Conservation (phyloP, 192 early-diverging fungal genomes). For the Coemansia umbellata region DNA sequence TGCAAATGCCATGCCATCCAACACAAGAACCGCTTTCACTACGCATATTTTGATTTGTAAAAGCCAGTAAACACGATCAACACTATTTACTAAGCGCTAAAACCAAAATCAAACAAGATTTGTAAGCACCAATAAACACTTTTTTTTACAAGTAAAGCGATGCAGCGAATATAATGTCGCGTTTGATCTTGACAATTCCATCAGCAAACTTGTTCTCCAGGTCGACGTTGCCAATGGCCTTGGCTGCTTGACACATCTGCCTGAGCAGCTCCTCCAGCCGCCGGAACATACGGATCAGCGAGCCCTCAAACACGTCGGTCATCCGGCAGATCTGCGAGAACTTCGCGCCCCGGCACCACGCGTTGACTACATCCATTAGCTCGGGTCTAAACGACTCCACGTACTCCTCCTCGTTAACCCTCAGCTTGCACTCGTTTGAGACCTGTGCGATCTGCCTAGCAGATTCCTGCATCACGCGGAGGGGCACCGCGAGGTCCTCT, state of each 20-base stretch:
- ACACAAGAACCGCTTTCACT: too few species aligned
- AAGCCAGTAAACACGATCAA: too few species aligned
- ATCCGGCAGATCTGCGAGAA: constrained; percentile 93
- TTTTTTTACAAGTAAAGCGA: constrained; percentile 79
- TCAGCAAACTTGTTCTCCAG: constrained; percentile 93
- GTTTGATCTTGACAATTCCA: constrained; percentile 87
- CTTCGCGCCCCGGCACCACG: constrained; percentile 87
- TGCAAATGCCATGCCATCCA: too few species aligned
- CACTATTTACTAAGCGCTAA: too few species aligned
- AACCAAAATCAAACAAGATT: too few species aligned
- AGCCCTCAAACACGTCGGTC: constrained; percentile 94
- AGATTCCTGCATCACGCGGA: constrained; percentile 77
- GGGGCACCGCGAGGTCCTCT: constrained; percentile 75
- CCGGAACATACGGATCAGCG: constrained; percentile 83
- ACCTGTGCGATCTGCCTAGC: constrained; percentile 82
- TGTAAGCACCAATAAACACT: neutral
- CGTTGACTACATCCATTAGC: constrained; percentile 92
- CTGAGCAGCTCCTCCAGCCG: constrained; percentile 86
- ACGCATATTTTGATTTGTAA: too few species aligned
- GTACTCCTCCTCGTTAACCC: constrained; percentile 85
- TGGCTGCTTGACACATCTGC: constrained; percentile 87
- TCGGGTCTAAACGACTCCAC: constrained; percentile 78
- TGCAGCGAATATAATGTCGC: constrained; percentile 96
- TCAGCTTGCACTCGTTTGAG: constrained; percentile 83
- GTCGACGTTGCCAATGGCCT: constrained; percentile 90